A percentile compares a stretch with the other conserved stretches of the same genome.
Evolutionary conservation across 805 yeast species (phyloP).

Genomic region (Metschnikowia gelsemii): DNA sequence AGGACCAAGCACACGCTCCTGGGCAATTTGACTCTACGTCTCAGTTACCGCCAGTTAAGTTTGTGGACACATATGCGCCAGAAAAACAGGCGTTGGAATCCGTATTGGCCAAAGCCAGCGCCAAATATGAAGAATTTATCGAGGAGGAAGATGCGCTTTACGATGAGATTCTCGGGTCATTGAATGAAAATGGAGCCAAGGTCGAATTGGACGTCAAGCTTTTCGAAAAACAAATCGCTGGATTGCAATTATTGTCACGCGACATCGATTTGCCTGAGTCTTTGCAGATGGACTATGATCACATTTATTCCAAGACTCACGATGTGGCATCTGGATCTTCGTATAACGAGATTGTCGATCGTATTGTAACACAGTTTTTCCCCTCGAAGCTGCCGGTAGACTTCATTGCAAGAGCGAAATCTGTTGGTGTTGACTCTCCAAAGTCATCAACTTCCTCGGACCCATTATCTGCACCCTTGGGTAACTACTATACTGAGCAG

Average conservation of each 20-base stretch:
- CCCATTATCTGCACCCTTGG: conserved; percentile 45
- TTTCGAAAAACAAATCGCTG: conserved; percentile 58
- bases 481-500: conserved; percentile 51
- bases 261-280: conserved; percentile 63
- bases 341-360: conserved; percentile 16
- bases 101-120: conserved; percentile 29
- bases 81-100: conserved; percentile 31
- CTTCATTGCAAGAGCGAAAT: conserved; percentile 33
- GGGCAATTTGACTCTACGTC: background rate
- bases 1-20: conserved; percentile 2
- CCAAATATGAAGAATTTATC: conserved; percentile 25
- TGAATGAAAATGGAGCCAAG: conserved; percentile 18
- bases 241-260: conserved; percentile 61
- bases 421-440: conserved; percentile 39
- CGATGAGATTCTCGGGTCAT: conserved; percentile 19
- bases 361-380: conserved; percentile 14
- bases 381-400: conserved; percentile 9
- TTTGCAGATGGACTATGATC: conserved; percentile 41
- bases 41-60: conserved; percentile 9
- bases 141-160: conserved; percentile 25
- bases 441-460: conserved; percentile 24
- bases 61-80: conserved; percentile 25
- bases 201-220: conserved; percentile 22
- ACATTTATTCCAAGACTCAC: conserved; percentile 16
- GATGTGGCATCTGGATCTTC: conserved; percentile 16